Percentiles rank a stretch among this genome's conserved stretches.
Evolutionary conservation across 257 asterid genomes (phyloP).

Genomic region (Schizonepeta tenuifolia): DNA sequence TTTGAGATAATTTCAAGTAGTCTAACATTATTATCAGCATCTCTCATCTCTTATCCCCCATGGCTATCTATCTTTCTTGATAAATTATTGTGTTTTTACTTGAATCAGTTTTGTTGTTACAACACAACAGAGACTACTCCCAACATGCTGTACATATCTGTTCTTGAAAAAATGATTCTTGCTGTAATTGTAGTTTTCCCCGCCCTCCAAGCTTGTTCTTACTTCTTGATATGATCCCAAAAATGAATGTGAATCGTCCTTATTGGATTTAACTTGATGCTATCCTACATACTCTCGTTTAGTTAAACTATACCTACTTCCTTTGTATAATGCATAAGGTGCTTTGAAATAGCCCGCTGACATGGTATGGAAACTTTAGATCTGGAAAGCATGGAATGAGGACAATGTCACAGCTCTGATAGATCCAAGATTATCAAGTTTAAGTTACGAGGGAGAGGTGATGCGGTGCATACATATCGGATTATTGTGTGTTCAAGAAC

Average conservation of each 20-base stretch:
- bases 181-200: background rate
- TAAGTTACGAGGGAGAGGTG: slow-evolving; percentile 36
- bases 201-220: background rate
- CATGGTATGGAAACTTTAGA: slow-evolving; percentile 37
- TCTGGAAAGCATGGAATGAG: slow-evolving; percentile 59
- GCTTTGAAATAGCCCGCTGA: background rate
- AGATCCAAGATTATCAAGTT: slow-evolving; percentile 46
- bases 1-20: background rate
- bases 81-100: background rate
- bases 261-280: background rate
- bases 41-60: background rate
- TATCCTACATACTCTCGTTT: background rate
- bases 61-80: background rate
- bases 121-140: background rate
- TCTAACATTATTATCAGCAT: background rate
- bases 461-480: slow-evolving; percentile 64
- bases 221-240: background rate
- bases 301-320: background rate
- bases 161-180: background rate
- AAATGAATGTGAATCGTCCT: too few relatives aligned
- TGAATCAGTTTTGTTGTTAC: background rate
- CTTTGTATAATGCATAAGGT: background rate
- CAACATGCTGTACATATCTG: background rate
- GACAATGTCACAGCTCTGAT: slow-evolving; percentile 32
- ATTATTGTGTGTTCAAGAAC: slow-evolving; percentile 70